A percentile compares a stretch with the other conserved stretches of the same genome.
Evolutionary conservation across 2,329 filamentous ascomycete species (phyloP).

Genomic region (Aspergillus latus): DNA sequence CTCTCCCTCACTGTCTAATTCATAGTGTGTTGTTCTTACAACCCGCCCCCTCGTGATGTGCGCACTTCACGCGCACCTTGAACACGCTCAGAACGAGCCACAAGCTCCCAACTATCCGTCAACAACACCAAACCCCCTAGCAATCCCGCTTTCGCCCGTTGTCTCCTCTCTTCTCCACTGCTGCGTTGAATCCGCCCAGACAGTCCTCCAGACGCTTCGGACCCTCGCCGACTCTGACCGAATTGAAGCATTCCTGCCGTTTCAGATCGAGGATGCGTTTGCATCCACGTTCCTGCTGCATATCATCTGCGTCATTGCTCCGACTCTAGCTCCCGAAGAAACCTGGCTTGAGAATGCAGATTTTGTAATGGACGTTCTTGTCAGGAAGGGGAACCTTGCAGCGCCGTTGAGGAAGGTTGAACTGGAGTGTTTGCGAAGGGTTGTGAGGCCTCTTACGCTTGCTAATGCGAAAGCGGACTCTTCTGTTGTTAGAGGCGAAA

Average conservation of each 20-base stretch:
- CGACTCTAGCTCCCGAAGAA: constrained; percentile 36
- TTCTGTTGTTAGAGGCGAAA: not conserved
- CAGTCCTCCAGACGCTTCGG: not conserved
- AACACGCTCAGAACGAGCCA: constrained; percentile 20
- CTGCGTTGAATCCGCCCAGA: not conserved
- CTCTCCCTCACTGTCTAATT: not conserved
- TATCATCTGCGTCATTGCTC: constrained; percentile 34
- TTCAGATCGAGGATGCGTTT: constrained; percentile 46
- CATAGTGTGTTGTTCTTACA: constrained; percentile 28
- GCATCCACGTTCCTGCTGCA: constrained; percentile 45
- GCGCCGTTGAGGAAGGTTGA: constrained; percentile 42
- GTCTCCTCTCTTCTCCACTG: constrained; percentile 26
- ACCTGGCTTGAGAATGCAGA: constrained; percentile 39
- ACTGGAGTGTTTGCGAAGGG: constrained; percentile 18
- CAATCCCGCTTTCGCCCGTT: constrained; percentile 25
- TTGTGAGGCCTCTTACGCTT: not conserved
- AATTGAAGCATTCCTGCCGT: constrained; percentile 41
- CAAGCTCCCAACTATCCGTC: constrained; percentile 3
- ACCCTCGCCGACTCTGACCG: not conserved
- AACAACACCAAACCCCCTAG: constrained; percentile 15
- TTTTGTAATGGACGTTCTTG: constrained; percentile 40
- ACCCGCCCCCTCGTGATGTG: constrained; percentile 30
- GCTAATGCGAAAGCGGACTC: not conserved
- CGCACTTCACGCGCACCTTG: constrained; percentile 28
- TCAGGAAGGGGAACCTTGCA: constrained; percentile 40